phyloP scores from a whole-genome alignment of 257 asterid species.

The Apocynum venetum region DNA sequence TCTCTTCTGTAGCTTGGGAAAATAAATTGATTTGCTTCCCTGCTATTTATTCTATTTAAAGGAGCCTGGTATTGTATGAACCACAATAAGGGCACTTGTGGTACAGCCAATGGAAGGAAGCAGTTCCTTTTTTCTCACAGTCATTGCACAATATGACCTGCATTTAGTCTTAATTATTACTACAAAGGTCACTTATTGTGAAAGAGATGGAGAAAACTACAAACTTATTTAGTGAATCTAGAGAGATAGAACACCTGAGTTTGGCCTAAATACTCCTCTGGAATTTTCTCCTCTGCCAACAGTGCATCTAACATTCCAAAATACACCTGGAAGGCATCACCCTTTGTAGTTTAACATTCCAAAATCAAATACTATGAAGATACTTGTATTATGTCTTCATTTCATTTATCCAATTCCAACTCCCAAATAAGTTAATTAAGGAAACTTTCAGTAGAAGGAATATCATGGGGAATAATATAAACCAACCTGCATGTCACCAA shows the following conservation, averaged over 20 bases:
- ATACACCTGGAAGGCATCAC: slow-evolving; percentile 50
- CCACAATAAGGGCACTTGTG: slow-evolving; percentile 81
- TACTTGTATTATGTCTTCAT: neutral
- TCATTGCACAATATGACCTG: slow-evolving; percentile 89
- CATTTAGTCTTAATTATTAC: slow-evolving; percentile 18
- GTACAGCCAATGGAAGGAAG: slow-evolving; percentile 74
- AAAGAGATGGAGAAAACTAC: neutral
- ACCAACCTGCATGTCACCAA: slow-evolving; percentile 90
- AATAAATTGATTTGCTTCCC: neutral
- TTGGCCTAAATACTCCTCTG: slow-evolving; percentile 70
- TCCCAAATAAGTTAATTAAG: neutral
- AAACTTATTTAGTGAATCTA: slow-evolving; percentile 9
- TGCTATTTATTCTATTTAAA: slow-evolving; percentile 30
- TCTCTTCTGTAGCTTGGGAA: neutral
- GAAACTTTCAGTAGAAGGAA: neutral
- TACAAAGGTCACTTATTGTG: slow-evolving; percentile 3
- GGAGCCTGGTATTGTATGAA: slow-evolving; percentile 76
- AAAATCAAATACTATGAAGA: neutral
- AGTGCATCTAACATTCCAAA: slow-evolving; percentile 74
- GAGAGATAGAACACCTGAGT: slow-evolving; percentile 47
- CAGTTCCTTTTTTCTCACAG: slow-evolving; percentile 68
- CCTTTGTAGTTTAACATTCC: neutral
- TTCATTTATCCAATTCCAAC: neutral
- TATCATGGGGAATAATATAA: slow-evolving; percentile 1
- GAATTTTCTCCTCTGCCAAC: slow-evolving; percentile 71